Evolutionary conservation across 148 eudicot species (phyloP), one percentile per base, ranked within the genome.

Genomic region (Talinum fruticosum): DNA sequence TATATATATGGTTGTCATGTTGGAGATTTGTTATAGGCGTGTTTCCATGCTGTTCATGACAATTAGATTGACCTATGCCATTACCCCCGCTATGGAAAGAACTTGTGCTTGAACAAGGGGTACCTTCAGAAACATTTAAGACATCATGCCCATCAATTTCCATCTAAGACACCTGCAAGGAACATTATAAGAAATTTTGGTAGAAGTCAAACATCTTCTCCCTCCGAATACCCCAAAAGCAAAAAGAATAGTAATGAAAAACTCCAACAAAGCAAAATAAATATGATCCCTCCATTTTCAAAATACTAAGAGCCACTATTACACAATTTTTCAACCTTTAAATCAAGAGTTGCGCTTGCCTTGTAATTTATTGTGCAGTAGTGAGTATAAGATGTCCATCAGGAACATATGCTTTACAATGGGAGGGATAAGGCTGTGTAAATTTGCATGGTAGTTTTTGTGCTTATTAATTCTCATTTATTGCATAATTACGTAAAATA

Each of bases 1-100:
- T 87, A 74, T 93, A 96, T 33, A 93, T 84, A 82, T 85, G 88
- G 18, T 78, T 82, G 15, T 66, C 83, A 36, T 74, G 80, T 79
- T 78, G 81, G 30, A 85, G 53, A 24, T 83, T 84, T 69, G 69
- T 81, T 54, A 77, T 75, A 79, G 59, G 64, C 24, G 82, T 78
- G 37, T 79, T 84, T 71, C 59, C 78, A 77, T 73, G 82, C 68
- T 70, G 74, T 47, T 73, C 72, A 70, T 72, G 82, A 68, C 69
- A 41, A 72, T 79, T 86, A 28, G n/a, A n/a, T n/a, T n/a, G n/a
- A n/a, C n/a, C n/a, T n/a, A n/a, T n/a, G 71, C 49, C 26, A 77
- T 51, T 80, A 64, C 72, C 75, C 61, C 45, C 73, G 32, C 47
- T 69, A 28, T 36, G 67, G 4, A 54, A 76, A 51, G 80, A 72